These are phyloP conservation scores for Trichoderma harzianum DNA, from an alignment of 2,329 filamentous ascomycete genomes.

Conservation along the genomic window DNA sequence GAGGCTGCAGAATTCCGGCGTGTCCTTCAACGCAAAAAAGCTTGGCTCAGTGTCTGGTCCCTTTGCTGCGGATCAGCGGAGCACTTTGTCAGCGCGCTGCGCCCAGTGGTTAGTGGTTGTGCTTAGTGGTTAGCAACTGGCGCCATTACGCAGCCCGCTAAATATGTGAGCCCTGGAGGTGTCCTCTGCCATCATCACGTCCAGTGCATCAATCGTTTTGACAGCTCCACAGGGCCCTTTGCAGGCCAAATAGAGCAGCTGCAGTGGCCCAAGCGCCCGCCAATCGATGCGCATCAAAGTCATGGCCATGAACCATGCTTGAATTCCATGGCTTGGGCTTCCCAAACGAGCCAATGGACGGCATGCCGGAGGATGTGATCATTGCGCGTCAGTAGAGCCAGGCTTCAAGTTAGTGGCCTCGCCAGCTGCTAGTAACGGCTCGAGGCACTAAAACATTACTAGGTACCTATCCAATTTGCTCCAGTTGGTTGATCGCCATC, in stretches of 20 bases:
- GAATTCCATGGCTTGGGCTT: not conserved
- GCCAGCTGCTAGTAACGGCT: not conserved
- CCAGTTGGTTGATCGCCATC: not conserved
- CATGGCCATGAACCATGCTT: constrained; percentile 1
- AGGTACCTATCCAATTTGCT: not conserved
- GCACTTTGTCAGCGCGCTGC: constrained; percentile 17
- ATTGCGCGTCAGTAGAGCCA: constrained; percentile 7
- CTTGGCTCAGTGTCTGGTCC: not conserved
- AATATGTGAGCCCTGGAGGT: not conserved
- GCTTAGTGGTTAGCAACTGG: not conserved
- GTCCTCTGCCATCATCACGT: not conserved
- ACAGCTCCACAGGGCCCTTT: not conserved
- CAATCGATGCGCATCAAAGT: constrained; percentile 7
- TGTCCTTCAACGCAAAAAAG: not conserved
- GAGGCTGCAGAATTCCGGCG: not conserved
- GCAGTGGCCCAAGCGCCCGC: not conserved
- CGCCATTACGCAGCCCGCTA: constrained; percentile 11
- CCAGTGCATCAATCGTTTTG: not conserved
- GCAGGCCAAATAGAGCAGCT: not conserved
- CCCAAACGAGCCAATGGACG: constrained; percentile 1
- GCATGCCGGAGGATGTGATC: constrained; percentile 1
- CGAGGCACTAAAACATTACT: not conserved
- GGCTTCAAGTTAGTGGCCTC: not conserved
- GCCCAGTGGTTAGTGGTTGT: not conserved
- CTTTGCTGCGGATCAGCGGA: constrained; percentile 13